These are phyloP conservation scores for Microascus cirrosus DNA, from an alignment of 2,329 filamentous ascomycete species.

Conservation along the genomic window DNA sequence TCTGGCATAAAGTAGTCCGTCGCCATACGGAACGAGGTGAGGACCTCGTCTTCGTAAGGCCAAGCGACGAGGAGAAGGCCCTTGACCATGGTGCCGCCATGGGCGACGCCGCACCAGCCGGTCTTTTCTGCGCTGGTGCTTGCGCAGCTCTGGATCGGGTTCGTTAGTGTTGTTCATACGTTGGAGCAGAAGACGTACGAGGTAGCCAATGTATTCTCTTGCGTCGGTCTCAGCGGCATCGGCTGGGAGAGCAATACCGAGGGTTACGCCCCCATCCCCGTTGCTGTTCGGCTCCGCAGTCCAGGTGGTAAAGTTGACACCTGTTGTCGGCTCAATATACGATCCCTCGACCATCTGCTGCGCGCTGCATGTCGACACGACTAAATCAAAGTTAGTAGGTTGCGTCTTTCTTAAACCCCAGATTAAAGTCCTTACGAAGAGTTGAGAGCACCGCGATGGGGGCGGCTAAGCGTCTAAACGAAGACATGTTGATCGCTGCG, in stretches of 20 bases:
- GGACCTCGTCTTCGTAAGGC: slow-evolving; percentile 38
- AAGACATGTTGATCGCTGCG: neutral
- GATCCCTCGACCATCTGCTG: slow-evolving; percentile 1
- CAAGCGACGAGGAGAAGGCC: slow-evolving; percentile 48
- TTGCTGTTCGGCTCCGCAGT: neutral
- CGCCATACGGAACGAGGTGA: slow-evolving; percentile 47
- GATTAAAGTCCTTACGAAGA: neutral
- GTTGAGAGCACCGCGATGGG: neutral
- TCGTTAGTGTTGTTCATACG: slow-evolving; percentile 14
- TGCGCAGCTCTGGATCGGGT: slow-evolving; percentile 2
- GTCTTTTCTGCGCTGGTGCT: slow-evolving; percentile 18
- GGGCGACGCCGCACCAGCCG: slow-evolving; percentile 48
- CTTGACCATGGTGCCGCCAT: slow-evolving; percentile 43
- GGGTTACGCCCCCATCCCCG: slow-evolving; percentile 20
- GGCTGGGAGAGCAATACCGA: slow-evolving; percentile 42
- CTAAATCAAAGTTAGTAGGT: neutral
- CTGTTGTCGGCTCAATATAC: neutral
- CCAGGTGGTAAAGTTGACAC: slow-evolving; percentile 2
- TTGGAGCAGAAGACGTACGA: slow-evolving; percentile 25
- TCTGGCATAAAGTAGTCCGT: slow-evolving; percentile 47
- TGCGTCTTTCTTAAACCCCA: neutral
- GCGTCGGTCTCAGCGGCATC: slow-evolving; percentile 33
- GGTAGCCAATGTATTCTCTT: slow-evolving; percentile 47
- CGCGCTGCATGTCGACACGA: neutral
- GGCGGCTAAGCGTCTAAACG: neutral